Percentiles rank a stretch among this genome's conserved stretches.
These are phyloP conservation scores for Blastocystis sp. DNA, from an alignment of 352 stramenopile species.

Conservation along the genomic window DNA sequence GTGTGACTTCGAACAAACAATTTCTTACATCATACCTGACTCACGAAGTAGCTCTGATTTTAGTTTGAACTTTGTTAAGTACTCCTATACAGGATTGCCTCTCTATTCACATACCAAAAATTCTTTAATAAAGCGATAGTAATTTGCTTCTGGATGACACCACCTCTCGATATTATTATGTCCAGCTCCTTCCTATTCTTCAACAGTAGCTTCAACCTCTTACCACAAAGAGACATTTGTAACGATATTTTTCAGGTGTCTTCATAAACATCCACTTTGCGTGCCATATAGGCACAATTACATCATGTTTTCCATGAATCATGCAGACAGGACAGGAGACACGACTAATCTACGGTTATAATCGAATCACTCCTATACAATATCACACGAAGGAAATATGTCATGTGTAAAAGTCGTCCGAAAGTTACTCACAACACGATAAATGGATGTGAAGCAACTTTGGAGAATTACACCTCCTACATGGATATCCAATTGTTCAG, in stretches of 20 bases:
- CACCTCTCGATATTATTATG: slow-evolving; percentile 44
- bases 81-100: slow-evolving; percentile 9
- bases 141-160: neutral
- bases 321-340: slow-evolving; percentile 34
- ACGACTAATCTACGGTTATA: neutral
- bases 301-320: slow-evolving; percentile 28
- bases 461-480: slow-evolving; percentile 49
- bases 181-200: slow-evolving; percentile 4
- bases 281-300: slow-evolving; percentile 29
- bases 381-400: slow-evolving; percentile 16
- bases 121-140: slow-evolving; percentile 10
- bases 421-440: slow-evolving; percentile 39
- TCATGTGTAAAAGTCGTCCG: neutral
- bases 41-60: neutral
- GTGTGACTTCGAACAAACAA: neutral
- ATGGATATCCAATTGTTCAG: neutral
- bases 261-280: slow-evolving; percentile 18
- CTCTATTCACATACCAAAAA: slow-evolving; percentile 7
- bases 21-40: too few species aligned
- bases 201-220: neutral
- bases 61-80: neutral
- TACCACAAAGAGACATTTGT: slow-evolving; percentile 60
- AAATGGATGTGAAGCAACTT: slow-evolving; percentile 62
- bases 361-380: neutral
- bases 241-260: slow-evolving; percentile 43